Evolutionary conservation across 2,329 filamentous ascomycete species (phyloP).

Genomic region (Pseudophaeomoniella oleicola): DNA sequence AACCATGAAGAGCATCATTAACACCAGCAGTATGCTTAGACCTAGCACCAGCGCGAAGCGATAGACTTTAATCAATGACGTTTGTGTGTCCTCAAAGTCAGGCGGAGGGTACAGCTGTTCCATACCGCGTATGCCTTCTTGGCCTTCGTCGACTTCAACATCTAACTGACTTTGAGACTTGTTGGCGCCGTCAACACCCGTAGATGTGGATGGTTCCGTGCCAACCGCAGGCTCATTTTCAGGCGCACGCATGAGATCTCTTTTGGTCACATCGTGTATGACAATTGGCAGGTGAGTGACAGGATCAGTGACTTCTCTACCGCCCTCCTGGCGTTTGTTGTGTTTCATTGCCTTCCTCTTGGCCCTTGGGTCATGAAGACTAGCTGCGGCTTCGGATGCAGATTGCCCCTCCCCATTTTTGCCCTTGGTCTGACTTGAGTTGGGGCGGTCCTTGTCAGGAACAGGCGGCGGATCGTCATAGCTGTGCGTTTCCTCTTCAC

Average conservation of each 20-base stretch:
- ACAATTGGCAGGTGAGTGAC: constrained; percentile 55
- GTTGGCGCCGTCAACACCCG: constrained; percentile 27
- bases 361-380: constrained; percentile 24
- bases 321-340: constrained; percentile 29
- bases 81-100: constrained; percentile 28
- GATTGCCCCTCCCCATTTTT: too few species aligned
- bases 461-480: background rate
- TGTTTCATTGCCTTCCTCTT: constrained; percentile 36
- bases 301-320: constrained; percentile 54
- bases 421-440: background rate
- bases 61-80: constrained; percentile 30
- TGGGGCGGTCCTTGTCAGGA: background rate
- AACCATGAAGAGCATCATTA: constrained; percentile 6
- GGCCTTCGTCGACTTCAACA: constrained; percentile 25
- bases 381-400: background rate
- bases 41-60: constrained; percentile 27
- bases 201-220: constrained; percentile 24
- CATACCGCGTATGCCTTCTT: constrained; percentile 29
- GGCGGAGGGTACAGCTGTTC: constrained; percentile 40
- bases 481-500: background rate
- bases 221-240: constrained; percentile 31
- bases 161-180: constrained; percentile 29
- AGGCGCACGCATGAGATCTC: constrained; percentile 37
- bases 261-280: constrained; percentile 54
- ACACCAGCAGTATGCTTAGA: constrained; percentile 9